Evolutionary conservation across 768 basidiomycete species (phyloP).

Genomic region (Lactarius trivialis): DNA sequence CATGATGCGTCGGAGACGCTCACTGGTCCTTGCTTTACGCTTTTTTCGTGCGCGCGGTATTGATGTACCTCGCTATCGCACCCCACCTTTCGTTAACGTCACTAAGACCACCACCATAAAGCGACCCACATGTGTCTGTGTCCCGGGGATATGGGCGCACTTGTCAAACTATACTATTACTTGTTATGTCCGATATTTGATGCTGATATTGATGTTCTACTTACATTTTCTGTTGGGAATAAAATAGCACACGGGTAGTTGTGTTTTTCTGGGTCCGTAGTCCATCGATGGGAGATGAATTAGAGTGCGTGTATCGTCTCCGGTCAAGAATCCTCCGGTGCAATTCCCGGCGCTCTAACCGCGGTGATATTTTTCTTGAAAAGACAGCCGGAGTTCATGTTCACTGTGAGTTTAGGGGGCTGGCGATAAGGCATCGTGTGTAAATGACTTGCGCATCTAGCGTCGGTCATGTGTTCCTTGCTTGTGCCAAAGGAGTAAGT

Average conservation of each 20-base stretch:
- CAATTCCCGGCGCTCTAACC: not conserved
- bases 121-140: not conserved
- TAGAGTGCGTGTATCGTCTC: not conserved
- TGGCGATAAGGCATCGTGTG: not conserved
- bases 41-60: not conserved
- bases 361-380: no score
- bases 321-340: not conserved
- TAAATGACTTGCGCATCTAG: not conserved
- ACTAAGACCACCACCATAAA: not conserved
- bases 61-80: not conserved
- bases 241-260: not conserved
- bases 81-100: not conserved
- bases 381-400: not conserved
- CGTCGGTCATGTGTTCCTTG: not conserved
- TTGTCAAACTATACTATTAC: not conserved
- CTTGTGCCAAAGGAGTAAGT: not conserved
- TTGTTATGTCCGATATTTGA: not conserved
- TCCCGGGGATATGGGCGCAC: not conserved
- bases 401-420: not conserved
- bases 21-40: not conserved
- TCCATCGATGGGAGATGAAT: not conserved
- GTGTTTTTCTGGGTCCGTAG: not conserved
- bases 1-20: constrained; percentile 12
- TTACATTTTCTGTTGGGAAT: not conserved
- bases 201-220: not conserved